Evolutionary conservation across 306 rosid species (phyloP), one percentile per base, ranked within the genome.

Genomic region (Chamaecrista fasciculata): DNA sequence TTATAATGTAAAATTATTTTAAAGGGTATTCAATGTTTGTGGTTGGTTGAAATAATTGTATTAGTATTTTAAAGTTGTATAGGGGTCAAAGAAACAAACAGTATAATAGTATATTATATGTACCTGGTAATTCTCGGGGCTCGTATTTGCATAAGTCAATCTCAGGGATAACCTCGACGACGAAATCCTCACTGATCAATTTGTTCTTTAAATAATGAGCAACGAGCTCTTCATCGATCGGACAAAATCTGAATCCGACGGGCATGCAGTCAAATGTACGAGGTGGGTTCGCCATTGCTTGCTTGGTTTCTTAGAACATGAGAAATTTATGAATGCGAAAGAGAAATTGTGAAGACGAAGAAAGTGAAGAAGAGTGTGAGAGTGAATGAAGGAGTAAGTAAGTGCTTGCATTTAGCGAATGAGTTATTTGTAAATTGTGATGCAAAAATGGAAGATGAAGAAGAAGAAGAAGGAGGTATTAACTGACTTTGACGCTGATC

Each of bases 191-290:
- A 6, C 81, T 87, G 0, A 9, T 48, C 25, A 78, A 8, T 78
- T 87, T 93, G 24, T 61, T 56, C 69, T 49, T 78, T 16, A 93
- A 67, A 69, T 71, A 92, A 53, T 85, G 46, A 8, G 1, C 2
- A 1, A 92, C 48, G 9, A 92, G 83, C 65, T 92, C 98, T 26
- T 79, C 86, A 8, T 87, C 96, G 0, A 90, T 85, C 4, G 98
- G 97, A 2, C 23, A 69, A 71, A 90, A 90, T 37, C 96, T 69
- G 82, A 14, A 90, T 31, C 94, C 96, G 0, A 78, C 76, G 6
- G 83, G 87, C 56, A 75, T 0, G 16, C 0, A 6, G 10, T 62
- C 69, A 8, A 4, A 19, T 5, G 14, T 16, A 4, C 43, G 9
- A 31, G 4, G 0, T 51, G n/a, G 8, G 69, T 36, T 34, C 8